Base-by-base conservation (phyloP, 768 basidiomycete genomes). In the Podaxis sp. region DNA sequence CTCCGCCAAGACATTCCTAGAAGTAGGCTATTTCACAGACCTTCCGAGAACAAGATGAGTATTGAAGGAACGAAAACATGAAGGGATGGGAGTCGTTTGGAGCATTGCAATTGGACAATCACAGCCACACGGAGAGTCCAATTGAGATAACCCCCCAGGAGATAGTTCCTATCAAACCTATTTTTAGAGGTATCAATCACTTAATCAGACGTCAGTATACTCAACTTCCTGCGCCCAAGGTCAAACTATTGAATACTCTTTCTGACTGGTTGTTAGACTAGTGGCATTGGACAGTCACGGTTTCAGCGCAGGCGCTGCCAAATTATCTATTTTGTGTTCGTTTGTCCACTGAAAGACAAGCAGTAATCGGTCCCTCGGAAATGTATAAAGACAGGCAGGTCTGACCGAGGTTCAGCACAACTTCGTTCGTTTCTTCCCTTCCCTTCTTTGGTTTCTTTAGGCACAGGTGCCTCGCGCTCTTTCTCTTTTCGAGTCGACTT, bases 401-500 rank as follows among this genome's bases (percentile, higher is more conserved):
- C 17, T 6, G 13, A 8, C 20, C 36, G 26, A 38, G 48, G 20
- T 7, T 38, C 22, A 51, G n/a, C 48, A 24, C 22, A 24, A 37
- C 22, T 44, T 46, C n/a, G 5, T 58, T 58, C 48, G 40, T 46
- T 58, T 46, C 44, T 22, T 51, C 24, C 51, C 12, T 50, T 11
- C 48, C 17, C 36, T 51, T n/a, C 37, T 56, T 64, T 55, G 20
- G 51, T 17, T 59, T 64, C 28, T 54, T 64, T 59, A 41, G 63
- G 56, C 44, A 33, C 63, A 50, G 57, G 57, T 54, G 63, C 57
- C 63, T 17, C 40, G 40, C 20, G 58, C 49, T 41, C 44, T 65
- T 67, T 62, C 63, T 49, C 38, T 60, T 49, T 51, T 37, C 50
- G 50, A 60, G 58, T 60, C 58, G 58, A 60, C 49, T 52, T 52